Conservation (phyloP, 768 basidiomycete genomes). For the Tulasnella sp. region DNA sequence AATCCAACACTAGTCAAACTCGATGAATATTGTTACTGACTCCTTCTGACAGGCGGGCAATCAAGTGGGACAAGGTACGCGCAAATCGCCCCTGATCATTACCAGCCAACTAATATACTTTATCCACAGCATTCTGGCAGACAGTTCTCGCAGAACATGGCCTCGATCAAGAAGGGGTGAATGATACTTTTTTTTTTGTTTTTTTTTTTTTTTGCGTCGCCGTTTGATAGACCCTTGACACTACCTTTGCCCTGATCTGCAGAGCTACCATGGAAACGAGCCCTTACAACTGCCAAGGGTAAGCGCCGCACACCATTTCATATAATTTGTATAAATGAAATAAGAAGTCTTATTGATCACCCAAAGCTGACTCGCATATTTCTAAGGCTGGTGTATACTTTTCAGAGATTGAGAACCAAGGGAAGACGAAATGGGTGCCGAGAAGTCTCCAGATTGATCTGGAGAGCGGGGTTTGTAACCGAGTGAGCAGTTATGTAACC, state of each 20-base stretch:
- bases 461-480: conserved; percentile 76
- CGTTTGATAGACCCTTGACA: background rate
- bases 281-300: conserved; percentile 66
- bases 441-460: conserved; percentile 85
- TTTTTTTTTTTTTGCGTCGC: conserved; percentile 10
- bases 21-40: too few species aligned
- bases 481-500: conserved; percentile 35
- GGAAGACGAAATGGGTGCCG: conserved; percentile 68
- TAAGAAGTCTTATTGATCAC: background rate
- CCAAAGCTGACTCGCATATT: conserved; percentile 4
- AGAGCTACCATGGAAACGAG: conserved; percentile 67
- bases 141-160: conserved; percentile 83
- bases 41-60: conserved; percentile 46
- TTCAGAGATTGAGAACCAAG: conserved; percentile 43
- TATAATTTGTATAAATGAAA: background rate
- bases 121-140: conserved; percentile 58
- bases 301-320: conserved; percentile 21
- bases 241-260: conserved; percentile 11
- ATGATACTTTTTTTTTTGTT: conserved; percentile 21
- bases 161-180: conserved; percentile 57
- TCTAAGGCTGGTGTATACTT: conserved; percentile 72
- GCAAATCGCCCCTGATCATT: too few species aligned
- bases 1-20: too few species aligned
- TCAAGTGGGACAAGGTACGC: conserved; percentile 48
- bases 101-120: too few species aligned